phyloP scores from a whole-genome alignment of 2,329 filamentous ascomycete genomes.

The Thermomyces lanuginosus region DNA sequence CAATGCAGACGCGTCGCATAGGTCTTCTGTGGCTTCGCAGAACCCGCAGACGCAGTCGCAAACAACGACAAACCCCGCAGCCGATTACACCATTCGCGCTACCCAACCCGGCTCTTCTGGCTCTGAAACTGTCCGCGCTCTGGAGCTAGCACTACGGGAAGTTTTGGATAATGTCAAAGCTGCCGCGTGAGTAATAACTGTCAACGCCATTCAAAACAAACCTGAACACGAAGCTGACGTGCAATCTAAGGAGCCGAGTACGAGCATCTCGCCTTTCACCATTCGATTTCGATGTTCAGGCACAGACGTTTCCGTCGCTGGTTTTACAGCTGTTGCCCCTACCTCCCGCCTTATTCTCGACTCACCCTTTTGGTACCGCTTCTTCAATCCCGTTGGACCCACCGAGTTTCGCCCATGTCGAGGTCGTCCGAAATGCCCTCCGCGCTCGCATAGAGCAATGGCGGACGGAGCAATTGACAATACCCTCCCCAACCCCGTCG shows the following conservation, averaged over 20 bases:
- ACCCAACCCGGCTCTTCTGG: constrained; percentile 49
- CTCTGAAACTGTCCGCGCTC: constrained; percentile 66
- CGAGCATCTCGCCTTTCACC: constrained; percentile 25
- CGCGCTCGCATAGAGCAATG: constrained; percentile 50
- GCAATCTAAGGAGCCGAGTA: too few relatives aligned
- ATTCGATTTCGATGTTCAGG: constrained; percentile 69
- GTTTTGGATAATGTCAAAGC: constrained; percentile 65
- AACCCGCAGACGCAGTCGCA: constrained; percentile 18
- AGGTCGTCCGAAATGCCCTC: constrained; percentile 53
- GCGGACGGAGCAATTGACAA: constrained; percentile 33
- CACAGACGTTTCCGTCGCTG: constrained; percentile 72
- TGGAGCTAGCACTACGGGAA: constrained; percentile 72
- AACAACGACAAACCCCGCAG: constrained; percentile 14
- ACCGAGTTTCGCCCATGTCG: constrained; percentile 56
- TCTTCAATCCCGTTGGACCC: constrained; percentile 69
- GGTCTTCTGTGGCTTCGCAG: constrained; percentile 18
- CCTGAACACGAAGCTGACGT: too few relatives aligned
- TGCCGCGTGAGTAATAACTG: constrained; percentile 55
- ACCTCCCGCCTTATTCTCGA: constrained; percentile 67
- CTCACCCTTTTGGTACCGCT: constrained; percentile 59
- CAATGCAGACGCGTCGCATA: constrained; percentile 31
- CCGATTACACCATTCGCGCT: constrained; percentile 46
- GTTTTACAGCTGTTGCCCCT: constrained; percentile 66
- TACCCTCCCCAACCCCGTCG: constrained; percentile 24
- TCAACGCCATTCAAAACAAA: too few relatives aligned